Conservation (phyloP, 305 asterid genomes). For the Fraxinus sp. region DNA sequence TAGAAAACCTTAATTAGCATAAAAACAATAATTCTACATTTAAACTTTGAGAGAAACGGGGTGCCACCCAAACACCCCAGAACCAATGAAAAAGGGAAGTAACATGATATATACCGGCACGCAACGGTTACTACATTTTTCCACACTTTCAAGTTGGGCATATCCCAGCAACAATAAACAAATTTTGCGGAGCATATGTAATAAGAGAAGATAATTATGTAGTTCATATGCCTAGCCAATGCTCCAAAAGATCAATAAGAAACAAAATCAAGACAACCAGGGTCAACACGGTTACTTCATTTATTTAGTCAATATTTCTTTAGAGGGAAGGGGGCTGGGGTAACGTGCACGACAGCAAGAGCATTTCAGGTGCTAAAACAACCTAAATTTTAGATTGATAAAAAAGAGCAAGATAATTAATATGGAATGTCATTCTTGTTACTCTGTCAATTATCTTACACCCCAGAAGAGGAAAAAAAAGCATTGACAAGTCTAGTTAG, state of each 20-base stretch:
- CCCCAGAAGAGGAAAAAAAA: background rate
- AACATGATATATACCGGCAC: background rate
- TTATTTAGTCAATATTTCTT: background rate
- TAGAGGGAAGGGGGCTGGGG: background rate
- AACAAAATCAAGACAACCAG: background rate
- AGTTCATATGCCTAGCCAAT: background rate
- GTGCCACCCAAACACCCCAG: background rate
- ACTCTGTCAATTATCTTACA: background rate
- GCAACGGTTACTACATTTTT: background rate
- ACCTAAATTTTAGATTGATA: background rate
- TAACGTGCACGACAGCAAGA: background rate
- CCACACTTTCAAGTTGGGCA: background rate
- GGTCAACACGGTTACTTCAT: background rate
- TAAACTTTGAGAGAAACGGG: background rate
- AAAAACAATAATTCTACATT: background rate
- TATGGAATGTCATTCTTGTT: background rate
- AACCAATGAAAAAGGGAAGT: background rate
- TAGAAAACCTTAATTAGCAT: background rate
- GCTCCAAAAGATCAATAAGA: background rate
- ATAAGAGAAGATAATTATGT: background rate
- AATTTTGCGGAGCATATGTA: background rate
- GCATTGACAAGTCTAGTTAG: background rate
- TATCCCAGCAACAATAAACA: background rate
- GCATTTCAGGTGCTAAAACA: background rate
- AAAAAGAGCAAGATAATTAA: background rate